Evolutionary conservation across 306 rosid species (phyloP), one percentile per base, ranked within the genome.

Genomic region (Ochetophila trinervis): DNA sequence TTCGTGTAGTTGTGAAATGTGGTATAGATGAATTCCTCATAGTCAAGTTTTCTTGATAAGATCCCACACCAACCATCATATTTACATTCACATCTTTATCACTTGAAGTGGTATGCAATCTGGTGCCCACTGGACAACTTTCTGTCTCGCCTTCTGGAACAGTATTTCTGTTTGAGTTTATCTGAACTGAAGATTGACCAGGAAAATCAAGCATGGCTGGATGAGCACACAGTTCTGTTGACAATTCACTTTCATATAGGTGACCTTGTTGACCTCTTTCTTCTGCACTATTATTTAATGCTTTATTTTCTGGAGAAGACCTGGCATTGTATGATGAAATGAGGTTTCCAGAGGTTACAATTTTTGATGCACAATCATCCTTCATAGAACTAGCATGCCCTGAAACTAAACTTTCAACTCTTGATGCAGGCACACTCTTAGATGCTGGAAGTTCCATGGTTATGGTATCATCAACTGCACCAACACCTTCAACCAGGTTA

Each of bases 241-340:
- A 67, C 61, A 27, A 71, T 24, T 68, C 59, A 53, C 77, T 81
- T 66, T 74, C 72, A 15, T 76, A 50, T 20, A 68, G 30, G 50
- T 70, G 66, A 67, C 37, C 62, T 67, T 69, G 73, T 73, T 79
- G 80, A 62, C 72, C 71, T 65, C 59, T 72, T 58, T 68, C 84
- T 66, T 79, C 80, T 53, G 73, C 24, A n/a, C 53, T 62, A 22
- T 4, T 21, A 59, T 51, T 45, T 42, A 50, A 69, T 67, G 57
- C 70, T 49, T 51, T 40, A 66, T 40, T 40, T 40, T 67, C 77
- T 24, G 63, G 74, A 79, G 67, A 48, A 59, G 55, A 75, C 51
- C 64, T 66, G 71, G 62, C 62, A 73, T 57, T 56, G 65, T 67
- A 48, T 53, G 73, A 66, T 60, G 62, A 10, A 57, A 60, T 71